Evolutionary conservation across 2,329 filamentous ascomycete genomes (phyloP).

Genomic region (Pseudocercospora macadamiae): DNA sequence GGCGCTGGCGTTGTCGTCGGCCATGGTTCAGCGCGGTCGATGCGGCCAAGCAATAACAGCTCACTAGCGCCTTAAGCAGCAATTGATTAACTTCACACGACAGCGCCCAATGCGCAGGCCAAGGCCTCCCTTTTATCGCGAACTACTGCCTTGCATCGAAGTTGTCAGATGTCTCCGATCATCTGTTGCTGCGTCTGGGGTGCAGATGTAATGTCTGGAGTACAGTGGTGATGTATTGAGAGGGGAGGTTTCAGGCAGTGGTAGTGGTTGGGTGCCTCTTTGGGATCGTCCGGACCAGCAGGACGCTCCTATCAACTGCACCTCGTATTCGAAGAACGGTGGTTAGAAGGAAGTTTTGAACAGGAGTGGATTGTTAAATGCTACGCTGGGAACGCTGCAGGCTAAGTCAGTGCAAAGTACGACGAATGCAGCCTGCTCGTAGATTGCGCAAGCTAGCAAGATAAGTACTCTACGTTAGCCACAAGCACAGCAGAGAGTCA

Average conservation of each 20-base stretch:
- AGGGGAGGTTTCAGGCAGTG: not conserved
- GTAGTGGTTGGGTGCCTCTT: not conserved
- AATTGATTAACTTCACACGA: constrained; percentile 15
- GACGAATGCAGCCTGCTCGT: not conserved
- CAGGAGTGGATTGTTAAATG: not conserved
- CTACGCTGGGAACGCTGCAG: not conserved
- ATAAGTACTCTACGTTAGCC: not conserved
- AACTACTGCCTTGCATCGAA: not conserved
- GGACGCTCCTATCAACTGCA: not conserved
- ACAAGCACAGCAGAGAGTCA: constrained; percentile 1
- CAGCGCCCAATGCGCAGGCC: not conserved
- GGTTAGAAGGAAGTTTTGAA: not conserved
- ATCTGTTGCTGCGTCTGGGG: not conserved
- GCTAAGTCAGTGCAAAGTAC: not conserved
- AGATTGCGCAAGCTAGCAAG: constrained; percentile 9
- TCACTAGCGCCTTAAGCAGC: constrained; percentile 12
- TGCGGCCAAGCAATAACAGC: constrained; percentile 15
- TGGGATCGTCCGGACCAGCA: not conserved
- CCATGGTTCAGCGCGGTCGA: constrained; percentile 16
- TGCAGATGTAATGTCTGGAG: not conserved
- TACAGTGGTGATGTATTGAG: not conserved
- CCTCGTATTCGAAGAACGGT: not conserved
- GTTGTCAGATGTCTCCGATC: not conserved
- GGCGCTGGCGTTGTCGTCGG: constrained; percentile 20
- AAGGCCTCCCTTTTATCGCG: not conserved